A percentile compares a stretch with the other conserved stretches of the same genome.
Conservation (phyloP, 371 early-diverging fungal genomes). For the Apophysomyces variabilis region DNA sequence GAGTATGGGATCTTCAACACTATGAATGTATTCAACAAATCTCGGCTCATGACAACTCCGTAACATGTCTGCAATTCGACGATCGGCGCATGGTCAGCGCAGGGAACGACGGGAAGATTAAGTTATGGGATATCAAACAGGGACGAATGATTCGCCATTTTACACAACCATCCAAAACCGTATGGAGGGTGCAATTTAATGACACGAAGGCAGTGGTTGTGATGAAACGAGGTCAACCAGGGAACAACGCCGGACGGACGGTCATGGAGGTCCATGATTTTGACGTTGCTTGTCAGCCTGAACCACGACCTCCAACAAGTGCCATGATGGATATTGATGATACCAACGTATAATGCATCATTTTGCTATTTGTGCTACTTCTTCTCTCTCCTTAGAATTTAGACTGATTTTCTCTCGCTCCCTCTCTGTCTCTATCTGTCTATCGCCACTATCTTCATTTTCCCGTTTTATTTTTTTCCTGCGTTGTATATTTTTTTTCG, state of each 20-base stretch:
- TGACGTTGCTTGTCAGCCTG: constrained; percentile 24
- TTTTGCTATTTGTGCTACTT: constrained; percentile 5
- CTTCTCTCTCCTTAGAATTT: constrained; percentile 3
- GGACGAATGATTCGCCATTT: constrained; percentile 77
- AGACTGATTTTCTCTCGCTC: constrained; percentile 7
- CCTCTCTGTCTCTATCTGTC: constrained; percentile 1
- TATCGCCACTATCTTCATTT: not conserved
- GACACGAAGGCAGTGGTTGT: constrained; percentile 67
- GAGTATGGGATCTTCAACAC: constrained; percentile 85
- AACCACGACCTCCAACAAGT: not conserved
- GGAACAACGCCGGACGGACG: constrained; percentile 42
- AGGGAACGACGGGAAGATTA: constrained; percentile 85
- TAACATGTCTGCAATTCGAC: constrained; percentile 89
- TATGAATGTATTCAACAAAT: constrained; percentile 71
- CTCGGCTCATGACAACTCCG: constrained; percentile 81
- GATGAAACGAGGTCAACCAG: constrained; percentile 51
- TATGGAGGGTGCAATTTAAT: constrained; percentile 68
- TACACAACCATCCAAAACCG: constrained; percentile 60
- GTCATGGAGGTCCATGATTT: constrained; percentile 61
- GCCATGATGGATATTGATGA: constrained; percentile 7
- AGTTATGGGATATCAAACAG: constrained; percentile 82
- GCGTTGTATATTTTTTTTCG: too few species aligned
- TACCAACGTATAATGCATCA: constrained; percentile 9
- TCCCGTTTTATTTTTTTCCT: too few species aligned
- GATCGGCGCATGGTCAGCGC: constrained; percentile 81